A percentile compares a stretch with the other conserved stretches of the same genome.
phyloP scores from a whole-genome alignment of 208 protist genomes.

The Strigomonas galati region DNA sequence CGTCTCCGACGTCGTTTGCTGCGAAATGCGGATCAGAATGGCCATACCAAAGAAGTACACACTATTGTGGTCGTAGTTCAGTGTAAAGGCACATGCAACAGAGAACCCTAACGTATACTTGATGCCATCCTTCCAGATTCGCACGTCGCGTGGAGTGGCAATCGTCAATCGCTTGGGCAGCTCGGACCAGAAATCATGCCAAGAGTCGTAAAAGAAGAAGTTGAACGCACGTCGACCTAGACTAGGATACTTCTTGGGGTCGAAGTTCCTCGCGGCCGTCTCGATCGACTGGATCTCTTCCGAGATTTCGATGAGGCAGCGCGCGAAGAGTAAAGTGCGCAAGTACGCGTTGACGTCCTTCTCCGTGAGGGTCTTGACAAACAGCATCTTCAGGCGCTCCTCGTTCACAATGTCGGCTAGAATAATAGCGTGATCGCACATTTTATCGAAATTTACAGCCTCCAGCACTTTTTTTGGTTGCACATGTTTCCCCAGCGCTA shows the following conservation, averaged over 20 bases:
- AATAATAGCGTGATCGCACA: conserved; percentile 27
- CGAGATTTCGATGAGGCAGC: conserved; percentile 42
- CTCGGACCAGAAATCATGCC: conserved; percentile 59
- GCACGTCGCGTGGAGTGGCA: conserved; percentile 54
- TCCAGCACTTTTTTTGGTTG: conserved; percentile 31
- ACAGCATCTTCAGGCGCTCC: conserved; percentile 29
- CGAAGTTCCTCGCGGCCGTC: conserved; percentile 40
- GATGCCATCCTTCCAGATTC: conserved; percentile 67
- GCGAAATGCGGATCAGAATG: conserved; percentile 46
- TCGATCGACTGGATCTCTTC: conserved; percentile 44
- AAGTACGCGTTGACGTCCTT: conserved; percentile 41
- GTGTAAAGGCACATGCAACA: conserved; percentile 31
- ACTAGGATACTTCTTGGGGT: conserved; percentile 44
- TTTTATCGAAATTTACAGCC: conserved; percentile 30
- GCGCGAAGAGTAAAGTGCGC: conserved; percentile 5
- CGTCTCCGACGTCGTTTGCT: conserved; percentile 46
- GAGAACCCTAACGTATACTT: conserved; percentile 53
- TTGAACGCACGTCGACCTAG: conserved; percentile 30
- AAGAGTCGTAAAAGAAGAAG: conserved; percentile 68
- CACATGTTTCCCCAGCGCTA: conserved; percentile 28
- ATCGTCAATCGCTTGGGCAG: conserved; percentile 56
- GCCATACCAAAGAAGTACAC: conserved; percentile 56
- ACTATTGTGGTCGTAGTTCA: conserved; percentile 31
- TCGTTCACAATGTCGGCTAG: conserved; percentile 34
- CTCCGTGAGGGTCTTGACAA: conserved; percentile 21